Percentiles rank a stretch among this genome's conserved stretches.
These are phyloP conservation scores for Eucalyptus erythrocorys DNA, from an alignment of 345 rosid genomes.

Conservation along the genomic window DNA sequence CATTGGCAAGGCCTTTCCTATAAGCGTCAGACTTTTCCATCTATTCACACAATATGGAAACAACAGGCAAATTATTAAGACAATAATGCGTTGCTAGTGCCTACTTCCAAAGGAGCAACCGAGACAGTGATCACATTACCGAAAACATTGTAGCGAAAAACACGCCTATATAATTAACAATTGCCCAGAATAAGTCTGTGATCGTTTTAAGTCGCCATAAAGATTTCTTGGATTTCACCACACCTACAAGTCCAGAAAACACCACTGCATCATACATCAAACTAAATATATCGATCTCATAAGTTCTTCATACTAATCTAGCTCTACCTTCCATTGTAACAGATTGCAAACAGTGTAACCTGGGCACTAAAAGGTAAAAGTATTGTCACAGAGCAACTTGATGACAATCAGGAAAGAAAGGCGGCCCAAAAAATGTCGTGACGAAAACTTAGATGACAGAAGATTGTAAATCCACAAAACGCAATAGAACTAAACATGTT, in stretches of 20 bases:
- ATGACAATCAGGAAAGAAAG: background rate
- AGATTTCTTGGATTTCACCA: slow-evolving; percentile 32
- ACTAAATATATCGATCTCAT: background rate
- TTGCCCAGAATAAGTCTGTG: slow-evolving; percentile 64
- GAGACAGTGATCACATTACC: slow-evolving; percentile 12
- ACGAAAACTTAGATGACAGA: background rate
- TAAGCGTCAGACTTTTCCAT: slow-evolving; percentile 80
- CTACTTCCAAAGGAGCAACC: background rate
- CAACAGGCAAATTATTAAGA: background rate
- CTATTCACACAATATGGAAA: slow-evolving; percentile 8
- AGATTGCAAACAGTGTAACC: background rate
- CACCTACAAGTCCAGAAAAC: background rate
- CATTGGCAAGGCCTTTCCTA: slow-evolving; percentile 50
- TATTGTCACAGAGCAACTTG: background rate
- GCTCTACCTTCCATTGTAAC: background rate
- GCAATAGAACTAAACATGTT: background rate
- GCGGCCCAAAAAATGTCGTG: background rate
- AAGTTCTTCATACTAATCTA: background rate
- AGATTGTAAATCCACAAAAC: background rate
- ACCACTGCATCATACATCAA: background rate
- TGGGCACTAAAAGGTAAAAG: background rate
- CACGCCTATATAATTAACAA: slow-evolving; percentile 42
- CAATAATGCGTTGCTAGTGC: background rate
- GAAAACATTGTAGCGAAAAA: slow-evolving; percentile 70
- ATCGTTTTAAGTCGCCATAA: slow-evolving; percentile 59